phyloP scores from a whole-genome alignment of 164 flowering plant species.

The Berberis thunbergii region DNA sequence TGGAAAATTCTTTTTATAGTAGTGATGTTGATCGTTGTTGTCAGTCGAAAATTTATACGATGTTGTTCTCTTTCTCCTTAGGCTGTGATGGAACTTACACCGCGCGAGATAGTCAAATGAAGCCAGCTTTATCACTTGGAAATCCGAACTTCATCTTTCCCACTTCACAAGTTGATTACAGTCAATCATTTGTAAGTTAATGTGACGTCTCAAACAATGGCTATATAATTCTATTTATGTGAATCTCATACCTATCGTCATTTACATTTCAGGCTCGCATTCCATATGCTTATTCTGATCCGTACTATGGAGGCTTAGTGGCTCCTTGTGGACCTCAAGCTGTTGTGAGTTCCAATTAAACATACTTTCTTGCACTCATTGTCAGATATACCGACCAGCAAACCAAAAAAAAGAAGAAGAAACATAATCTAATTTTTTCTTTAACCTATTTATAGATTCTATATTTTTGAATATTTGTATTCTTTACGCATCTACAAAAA shows the following conservation, averaged over 20 bases:
- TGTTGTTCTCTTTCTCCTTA: background rate
- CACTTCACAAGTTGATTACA: slow-evolving; percentile 29
- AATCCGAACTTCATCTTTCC: slow-evolving; percentile 31
- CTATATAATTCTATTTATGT: background rate
- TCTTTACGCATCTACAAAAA: no score
- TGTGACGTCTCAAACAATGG: background rate
- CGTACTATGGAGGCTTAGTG: slow-evolving; percentile 39
- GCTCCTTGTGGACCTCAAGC: slow-evolving; percentile 49
- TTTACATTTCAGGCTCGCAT: slow-evolving; percentile 31
- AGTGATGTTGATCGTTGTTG: no score
- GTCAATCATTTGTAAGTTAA: slow-evolving; percentile 41
- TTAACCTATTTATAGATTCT: no score
- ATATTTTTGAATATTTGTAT: no score
- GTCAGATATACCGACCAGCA: no score
- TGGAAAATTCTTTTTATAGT: no score
- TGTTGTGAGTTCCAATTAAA: slow-evolving; percentile 31
- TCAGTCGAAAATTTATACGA: background rate
- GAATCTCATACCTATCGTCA: slow-evolving; percentile 7
- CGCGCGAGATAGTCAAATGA: slow-evolving; percentile 28
- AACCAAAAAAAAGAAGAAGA: no score
- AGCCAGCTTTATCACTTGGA: slow-evolving; percentile 30
- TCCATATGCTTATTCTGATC: slow-evolving; percentile 40
- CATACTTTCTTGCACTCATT: background rate
- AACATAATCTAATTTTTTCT: no score
- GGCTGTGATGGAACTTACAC: slow-evolving; percentile 28